Evolutionary conservation across 768 basidiomycete species (phyloP), one percentile per base, ranked within the genome.

Genomic region (Vishniacozyma victoriae): DNA sequence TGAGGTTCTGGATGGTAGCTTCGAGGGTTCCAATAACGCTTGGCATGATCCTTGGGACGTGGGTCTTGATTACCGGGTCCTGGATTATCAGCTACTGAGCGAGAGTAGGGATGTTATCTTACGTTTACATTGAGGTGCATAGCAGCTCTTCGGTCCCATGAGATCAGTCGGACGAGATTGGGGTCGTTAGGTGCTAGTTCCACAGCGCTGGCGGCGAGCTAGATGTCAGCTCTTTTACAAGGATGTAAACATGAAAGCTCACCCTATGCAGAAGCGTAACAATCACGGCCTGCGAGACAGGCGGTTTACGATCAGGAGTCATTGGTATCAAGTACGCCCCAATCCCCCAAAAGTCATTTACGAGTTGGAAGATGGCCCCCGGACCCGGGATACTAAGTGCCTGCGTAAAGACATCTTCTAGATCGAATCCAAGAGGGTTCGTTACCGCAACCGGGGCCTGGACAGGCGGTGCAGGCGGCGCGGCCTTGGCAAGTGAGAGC

Each of bases 231-330:
- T 14, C 19, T 15, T 9, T 19, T 12, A 14, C 38, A 39, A 18
- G 35, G 31, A 19, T 45, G 15, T 13, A 35, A 38, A 24, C 41
- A 20, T 12, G 13, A n/a, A 41, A 4, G 52, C 65, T 49, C 40
- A 70, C 62, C 36, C 66, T 48, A 49, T 71, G 67, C 5, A 67
- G 50, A 15, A 71, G 51, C 12, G 69, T 69, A 35, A 71, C 46
- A 14, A 71, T 31, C 6, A 69, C 62, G 18, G 67, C 64, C 44
- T 67, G 67, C 5, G 57, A 60, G 16, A 71, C 35, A 2, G 55
- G 60, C 24, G 50, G 48, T 35, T 36, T 59, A 16, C 51, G 31
- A 11, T 43, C 48, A 22, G 45, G 41, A 4, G 50, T 47, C 4
- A 29, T 29, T 2, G 69, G 69, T 19, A 68, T 35, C 31, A 55